These are phyloP conservation scores for Phellopilus nigrolimitatus DNA, from an alignment of 1,284 basidiomycete species.

Conservation along the genomic window DNA sequence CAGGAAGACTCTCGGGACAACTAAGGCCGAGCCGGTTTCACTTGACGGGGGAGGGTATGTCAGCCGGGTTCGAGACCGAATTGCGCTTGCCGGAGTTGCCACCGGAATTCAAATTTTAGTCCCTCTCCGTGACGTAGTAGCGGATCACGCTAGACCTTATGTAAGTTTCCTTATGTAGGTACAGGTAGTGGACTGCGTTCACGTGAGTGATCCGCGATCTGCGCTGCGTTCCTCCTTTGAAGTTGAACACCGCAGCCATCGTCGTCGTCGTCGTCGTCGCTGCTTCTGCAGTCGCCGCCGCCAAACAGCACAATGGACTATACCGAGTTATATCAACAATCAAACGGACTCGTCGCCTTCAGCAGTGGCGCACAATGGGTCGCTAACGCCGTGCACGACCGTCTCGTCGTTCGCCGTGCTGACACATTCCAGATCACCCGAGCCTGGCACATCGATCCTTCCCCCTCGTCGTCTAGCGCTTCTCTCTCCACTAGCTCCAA, in stretches of 20 bases:
- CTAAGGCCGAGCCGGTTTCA: background rate
- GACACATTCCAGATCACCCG: slow-evolving; percentile 73
- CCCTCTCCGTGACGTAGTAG: too few species aligned
- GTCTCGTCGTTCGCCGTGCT: slow-evolving; percentile 67
- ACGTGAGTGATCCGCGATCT: too few species aligned
- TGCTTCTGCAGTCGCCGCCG: too few species aligned
- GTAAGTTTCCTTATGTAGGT: too few species aligned
- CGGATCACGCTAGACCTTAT: too few species aligned
- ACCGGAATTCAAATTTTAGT: too few species aligned
- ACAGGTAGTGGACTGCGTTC: too few species aligned
- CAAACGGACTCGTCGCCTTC: slow-evolving; percentile 60
- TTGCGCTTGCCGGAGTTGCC: too few species aligned
- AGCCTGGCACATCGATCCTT: slow-evolving; percentile 60
- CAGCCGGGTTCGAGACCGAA: too few species aligned
- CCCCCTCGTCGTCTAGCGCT: slow-evolving; percentile 41
- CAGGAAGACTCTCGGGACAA: background rate
- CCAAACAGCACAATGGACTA: slow-evolving; percentile 46
- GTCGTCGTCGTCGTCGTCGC: background rate
- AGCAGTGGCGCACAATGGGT: slow-evolving; percentile 72
- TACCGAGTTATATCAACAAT: slow-evolving; percentile 75
- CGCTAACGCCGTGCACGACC: slow-evolving; percentile 66
- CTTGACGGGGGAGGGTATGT: background rate
- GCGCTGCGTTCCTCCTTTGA: too few species aligned
- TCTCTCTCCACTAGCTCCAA: slow-evolving; percentile 29
- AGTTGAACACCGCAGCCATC: background rate